These are phyloP conservation scores for Udeniomyces megalosporus DNA, from an alignment of 768 basidiomycete genomes.

Conservation along the genomic window DNA sequence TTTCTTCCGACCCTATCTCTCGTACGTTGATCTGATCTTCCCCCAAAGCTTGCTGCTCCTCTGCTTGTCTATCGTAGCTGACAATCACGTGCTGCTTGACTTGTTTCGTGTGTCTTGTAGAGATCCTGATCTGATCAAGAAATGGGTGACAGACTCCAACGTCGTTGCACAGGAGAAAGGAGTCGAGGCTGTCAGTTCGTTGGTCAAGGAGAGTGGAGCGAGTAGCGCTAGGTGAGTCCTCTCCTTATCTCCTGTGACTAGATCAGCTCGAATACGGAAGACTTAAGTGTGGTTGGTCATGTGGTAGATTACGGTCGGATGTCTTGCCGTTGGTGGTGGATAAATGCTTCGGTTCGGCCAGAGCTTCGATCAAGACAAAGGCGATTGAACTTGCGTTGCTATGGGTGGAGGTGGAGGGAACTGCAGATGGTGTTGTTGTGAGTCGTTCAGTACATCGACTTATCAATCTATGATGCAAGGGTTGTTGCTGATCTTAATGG, in stretches of 20 bases:
- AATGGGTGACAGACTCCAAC: slow-evolving; percentile 75
- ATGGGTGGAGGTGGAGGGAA: slow-evolving; percentile 87
- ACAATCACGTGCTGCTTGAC: neutral
- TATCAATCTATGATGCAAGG: no score
- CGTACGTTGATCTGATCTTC: slow-evolving; percentile 44
- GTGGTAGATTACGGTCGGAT: slow-evolving; percentile 50
- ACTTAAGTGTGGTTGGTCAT: neutral
- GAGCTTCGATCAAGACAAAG: slow-evolving; percentile 76
- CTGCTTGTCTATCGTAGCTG: neutral
- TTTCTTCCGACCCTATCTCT: slow-evolving; percentile 75
- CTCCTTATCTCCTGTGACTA: neutral
- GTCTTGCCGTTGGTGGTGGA: slow-evolving; percentile 88
- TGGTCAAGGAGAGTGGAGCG: slow-evolving; percentile 86
- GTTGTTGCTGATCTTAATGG: neutral
- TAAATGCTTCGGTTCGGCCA: slow-evolving; percentile 80
- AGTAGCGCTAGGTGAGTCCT: slow-evolving; percentile 43
- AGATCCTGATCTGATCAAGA: slow-evolving; percentile 36
- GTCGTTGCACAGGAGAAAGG: slow-evolving; percentile 98
- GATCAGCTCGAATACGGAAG: neutral
- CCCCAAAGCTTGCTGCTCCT: neutral
- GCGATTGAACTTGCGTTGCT: slow-evolving; percentile 71
- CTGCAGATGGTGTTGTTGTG: slow-evolving; percentile 72
- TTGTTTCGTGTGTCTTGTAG: neutral
- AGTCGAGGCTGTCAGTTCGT: slow-evolving; percentile 65
- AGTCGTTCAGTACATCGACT: slow-evolving; percentile 30